Base-by-base conservation (phyloP, 1,284 basidiomycete genomes). In the Kalmanozyma brasiliensis region DNA sequence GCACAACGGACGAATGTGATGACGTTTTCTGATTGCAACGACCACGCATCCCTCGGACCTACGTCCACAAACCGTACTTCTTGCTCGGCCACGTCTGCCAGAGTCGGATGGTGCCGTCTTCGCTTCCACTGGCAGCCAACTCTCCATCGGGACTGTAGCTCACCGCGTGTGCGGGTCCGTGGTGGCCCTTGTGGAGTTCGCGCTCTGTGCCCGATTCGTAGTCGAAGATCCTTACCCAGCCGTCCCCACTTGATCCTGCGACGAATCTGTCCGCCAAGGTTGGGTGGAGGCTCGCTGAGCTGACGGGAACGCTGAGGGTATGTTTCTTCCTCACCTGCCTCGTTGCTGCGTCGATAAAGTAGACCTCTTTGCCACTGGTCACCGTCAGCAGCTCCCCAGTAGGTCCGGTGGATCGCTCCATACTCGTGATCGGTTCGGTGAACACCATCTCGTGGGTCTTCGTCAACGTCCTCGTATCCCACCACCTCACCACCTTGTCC, bases 121-220 rank as follows among this genome's bases (percentile, higher is more conserved):
- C 95, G 75, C 91, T 93, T 47, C 95, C 96, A 78, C 91, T 94
- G 20, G 95, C 95, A 80, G 93, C 98, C 85, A 97, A 88, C 85
- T 98, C 94, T n/a, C 95, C 96, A 82, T 98, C 95, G 0, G 95
- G 96, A 79, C 90, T 92, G 84, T 91, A 98, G 73, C 91, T 90
- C 36, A 96, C 91, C 61, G 91, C 92, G 77, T 96, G 93, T 11
- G 96, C 95, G 13, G 95, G 94, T 14, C 95, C 95, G 81, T 98
- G 95, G 82, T 98, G 96, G 7, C 95, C 95, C 83, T 98, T 98
- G 74, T 95, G 87, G 52, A 97, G 88, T 63, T 98, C 95, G 65
- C 88, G 85, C 84, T 97, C 93, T 79, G 89, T 87, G 1, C 92
- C 95, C n/a, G 90, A 88, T 34, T 84, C 82, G 77, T 93, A 89